Evolutionary conservation across 2,329 filamentous ascomycete species (phyloP).

Genomic region (Verticillium nubilum): DNA sequence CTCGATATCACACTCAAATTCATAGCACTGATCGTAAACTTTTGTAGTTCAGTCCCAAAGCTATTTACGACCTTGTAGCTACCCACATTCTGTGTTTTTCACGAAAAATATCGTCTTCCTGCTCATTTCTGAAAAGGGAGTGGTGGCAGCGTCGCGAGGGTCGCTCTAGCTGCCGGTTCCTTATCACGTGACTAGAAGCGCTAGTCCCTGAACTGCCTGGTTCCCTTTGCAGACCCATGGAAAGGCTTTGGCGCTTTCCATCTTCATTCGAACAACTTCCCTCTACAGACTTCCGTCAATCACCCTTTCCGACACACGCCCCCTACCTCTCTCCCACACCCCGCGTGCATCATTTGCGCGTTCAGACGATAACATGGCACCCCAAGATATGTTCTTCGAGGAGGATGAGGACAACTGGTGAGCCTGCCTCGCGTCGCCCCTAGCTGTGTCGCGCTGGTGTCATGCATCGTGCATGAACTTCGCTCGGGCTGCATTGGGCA

Average conservation of each 20-base stretch:
- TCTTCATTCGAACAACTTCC: conserved; percentile 3
- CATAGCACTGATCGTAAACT: too few relatives aligned
- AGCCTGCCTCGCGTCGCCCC: conserved; percentile 17
- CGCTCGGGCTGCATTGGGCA: conserved; percentile 1
- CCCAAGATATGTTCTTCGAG: conserved; percentile 66
- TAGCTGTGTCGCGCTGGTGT: background rate
- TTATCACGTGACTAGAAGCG: background rate
- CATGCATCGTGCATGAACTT: background rate
- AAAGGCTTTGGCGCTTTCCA: conserved; percentile 5
- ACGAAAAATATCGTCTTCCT: too few relatives aligned
- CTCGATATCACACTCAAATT: background rate
- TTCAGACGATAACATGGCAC: conserved; percentile 47
- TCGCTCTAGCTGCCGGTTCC: background rate
- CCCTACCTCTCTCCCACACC: background rate
- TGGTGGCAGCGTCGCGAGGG: background rate
- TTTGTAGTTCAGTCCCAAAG: too few relatives aligned
- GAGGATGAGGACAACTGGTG: conserved; percentile 68
- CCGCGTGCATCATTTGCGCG: background rate
- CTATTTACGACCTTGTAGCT: too few relatives aligned
- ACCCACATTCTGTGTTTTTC: too few relatives aligned
- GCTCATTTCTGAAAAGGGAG: background rate
- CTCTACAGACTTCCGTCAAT: background rate
- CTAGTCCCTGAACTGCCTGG: conserved; percentile 1
- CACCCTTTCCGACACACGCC: background rate
- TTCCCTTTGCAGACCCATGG: background rate